A percentile compares a stretch with the other conserved stretches of the same genome.
phyloP scores from a whole-genome alignment of 108 stramenopile genomes.

The Skeletonema potamos region DNA sequence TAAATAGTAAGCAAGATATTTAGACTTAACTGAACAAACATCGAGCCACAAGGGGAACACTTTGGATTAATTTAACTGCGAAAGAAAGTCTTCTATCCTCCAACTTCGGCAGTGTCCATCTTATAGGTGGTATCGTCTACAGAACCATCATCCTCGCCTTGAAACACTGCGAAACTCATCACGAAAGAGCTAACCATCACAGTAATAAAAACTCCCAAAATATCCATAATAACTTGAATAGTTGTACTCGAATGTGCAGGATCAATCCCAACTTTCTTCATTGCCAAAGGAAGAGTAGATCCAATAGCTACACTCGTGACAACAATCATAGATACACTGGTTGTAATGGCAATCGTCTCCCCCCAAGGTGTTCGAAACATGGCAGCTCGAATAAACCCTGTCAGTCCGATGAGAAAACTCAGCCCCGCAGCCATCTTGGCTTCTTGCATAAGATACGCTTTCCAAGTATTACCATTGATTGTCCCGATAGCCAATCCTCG shows the following conservation, averaged over 20 bases:
- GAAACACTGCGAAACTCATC: constrained; percentile 38
- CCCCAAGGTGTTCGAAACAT: constrained; percentile 64
- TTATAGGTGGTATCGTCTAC: not conserved
- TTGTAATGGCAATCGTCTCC: constrained; percentile 84
- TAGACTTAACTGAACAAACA: not conserved
- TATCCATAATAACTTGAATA: constrained; percentile 94
- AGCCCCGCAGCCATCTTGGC: constrained; percentile 73
- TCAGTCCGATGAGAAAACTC: constrained; percentile 59
- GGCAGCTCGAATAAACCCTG: constrained; percentile 72
- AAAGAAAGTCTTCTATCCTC: not conserved
- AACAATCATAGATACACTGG: constrained; percentile 76
- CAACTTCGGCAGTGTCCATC: not conserved
- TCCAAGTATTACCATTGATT: constrained; percentile 57
- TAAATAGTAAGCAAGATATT: not conserved
- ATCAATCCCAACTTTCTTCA: constrained; percentile 80
- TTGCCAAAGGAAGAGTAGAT: constrained; percentile 71
- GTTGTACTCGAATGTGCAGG: constrained; percentile 88
- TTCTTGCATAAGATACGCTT: constrained; percentile 64
- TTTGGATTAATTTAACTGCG: not conserved
- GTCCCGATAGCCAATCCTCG: constrained; percentile 82
- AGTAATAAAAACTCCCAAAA: constrained; percentile 84
- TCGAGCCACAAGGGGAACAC: no score
- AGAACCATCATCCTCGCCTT: constrained; percentile 3
- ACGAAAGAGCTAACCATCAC: constrained; percentile 56
- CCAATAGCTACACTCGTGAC: constrained; percentile 76